These are phyloP conservation scores for Lactarius evosmus DNA, from an alignment of 768 basidiomycete species.

Conservation along the genomic window DNA sequence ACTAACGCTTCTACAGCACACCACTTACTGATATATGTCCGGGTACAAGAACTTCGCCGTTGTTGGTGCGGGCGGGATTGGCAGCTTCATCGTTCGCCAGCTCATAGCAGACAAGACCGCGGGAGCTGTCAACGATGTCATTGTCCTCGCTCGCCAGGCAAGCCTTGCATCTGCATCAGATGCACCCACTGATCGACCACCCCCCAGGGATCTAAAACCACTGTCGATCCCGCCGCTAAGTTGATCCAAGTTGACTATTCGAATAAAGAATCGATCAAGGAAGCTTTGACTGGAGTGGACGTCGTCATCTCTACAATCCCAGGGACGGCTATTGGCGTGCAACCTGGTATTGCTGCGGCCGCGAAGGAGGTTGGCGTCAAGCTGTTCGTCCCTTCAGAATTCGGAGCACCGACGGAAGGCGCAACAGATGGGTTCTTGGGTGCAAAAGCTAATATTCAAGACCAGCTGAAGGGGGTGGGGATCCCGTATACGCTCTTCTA, in stretches of 20 bases:
- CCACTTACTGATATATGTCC: neutral
- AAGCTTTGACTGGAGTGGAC: conserved; percentile 17
- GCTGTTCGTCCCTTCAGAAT: conserved; percentile 36
- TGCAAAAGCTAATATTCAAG: conserved; percentile 7
- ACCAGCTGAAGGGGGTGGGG: conserved; percentile 12
- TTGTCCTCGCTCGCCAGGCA: conserved; percentile 22
- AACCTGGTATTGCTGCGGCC: conserved; percentile 26
- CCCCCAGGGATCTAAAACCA: conserved; percentile 12
- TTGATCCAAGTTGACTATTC: conserved; percentile 23
- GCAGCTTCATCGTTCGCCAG: conserved; percentile 21
- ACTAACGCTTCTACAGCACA: too few relatives aligned
- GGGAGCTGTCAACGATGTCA: conserved; percentile 17
- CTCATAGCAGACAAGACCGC: conserved; percentile 15
- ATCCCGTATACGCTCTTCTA: conserved; percentile 25
- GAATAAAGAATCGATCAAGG: conserved; percentile 13
- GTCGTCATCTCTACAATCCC: conserved; percentile 25
- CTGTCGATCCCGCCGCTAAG: conserved; percentile 6
- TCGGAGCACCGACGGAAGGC: conserved; percentile 28
- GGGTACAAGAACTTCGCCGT: conserved; percentile 21
- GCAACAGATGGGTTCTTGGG: conserved; percentile 15
- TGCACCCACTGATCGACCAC: neutral
- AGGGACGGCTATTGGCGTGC: conserved; percentile 16
- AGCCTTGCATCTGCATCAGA: neutral
- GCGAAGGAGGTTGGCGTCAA: conserved; percentile 33
- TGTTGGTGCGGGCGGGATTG: conserved; percentile 19